phyloP scores from a whole-genome alignment of 2,329 filamentous ascomycete species.

The Neospermospora avenae region DNA sequence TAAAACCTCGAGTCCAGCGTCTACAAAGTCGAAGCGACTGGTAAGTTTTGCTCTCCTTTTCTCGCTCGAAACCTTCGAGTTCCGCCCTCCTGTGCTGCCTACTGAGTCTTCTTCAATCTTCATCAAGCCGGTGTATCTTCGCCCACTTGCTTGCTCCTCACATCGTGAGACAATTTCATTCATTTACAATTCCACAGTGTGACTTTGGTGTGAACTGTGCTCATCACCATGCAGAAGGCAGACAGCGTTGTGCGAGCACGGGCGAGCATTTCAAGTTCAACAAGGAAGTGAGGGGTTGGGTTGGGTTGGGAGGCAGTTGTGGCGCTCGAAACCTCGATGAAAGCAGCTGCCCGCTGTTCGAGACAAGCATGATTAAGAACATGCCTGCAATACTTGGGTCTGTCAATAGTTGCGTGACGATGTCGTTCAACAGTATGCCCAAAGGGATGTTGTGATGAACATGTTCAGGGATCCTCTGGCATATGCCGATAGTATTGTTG shows the following conservation, averaged over 20 bases:
- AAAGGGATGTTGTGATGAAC: slow-evolving; percentile 18
- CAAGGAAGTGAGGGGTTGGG: slow-evolving; percentile 23
- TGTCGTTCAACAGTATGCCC: slow-evolving; percentile 9
- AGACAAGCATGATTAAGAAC: slow-evolving; percentile 11
- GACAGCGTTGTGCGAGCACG: slow-evolving; percentile 4
- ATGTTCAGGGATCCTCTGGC: slow-evolving; percentile 12
- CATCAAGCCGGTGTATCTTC: neutral
- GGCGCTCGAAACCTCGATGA: slow-evolving; percentile 17
- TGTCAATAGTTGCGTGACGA: slow-evolving; percentile 12
- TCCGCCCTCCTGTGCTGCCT: slow-evolving; percentile 7
- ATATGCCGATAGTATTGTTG: slow-evolving; percentile 9
- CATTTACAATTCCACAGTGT: slow-evolving; percentile 1
- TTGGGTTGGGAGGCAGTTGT: slow-evolving; percentile 16
- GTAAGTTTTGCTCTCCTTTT: slow-evolving; percentile 11
- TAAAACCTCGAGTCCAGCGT: slow-evolving; percentile 25
- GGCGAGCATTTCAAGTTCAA: neutral
- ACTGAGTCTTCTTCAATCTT: neutral
- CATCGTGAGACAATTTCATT: neutral
- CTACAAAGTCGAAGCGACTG: slow-evolving; percentile 31
- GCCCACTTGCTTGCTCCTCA: neutral
- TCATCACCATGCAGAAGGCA: slow-evolving; percentile 13
- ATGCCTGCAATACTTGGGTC: slow-evolving; percentile 10
- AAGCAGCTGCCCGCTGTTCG: slow-evolving; percentile 12
- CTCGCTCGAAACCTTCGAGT: neutral
- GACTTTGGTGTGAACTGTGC: slow-evolving; percentile 10